phyloP scores from a whole-genome alignment of 805 yeast genomes.

The Lachancea dasiensis region DNA sequence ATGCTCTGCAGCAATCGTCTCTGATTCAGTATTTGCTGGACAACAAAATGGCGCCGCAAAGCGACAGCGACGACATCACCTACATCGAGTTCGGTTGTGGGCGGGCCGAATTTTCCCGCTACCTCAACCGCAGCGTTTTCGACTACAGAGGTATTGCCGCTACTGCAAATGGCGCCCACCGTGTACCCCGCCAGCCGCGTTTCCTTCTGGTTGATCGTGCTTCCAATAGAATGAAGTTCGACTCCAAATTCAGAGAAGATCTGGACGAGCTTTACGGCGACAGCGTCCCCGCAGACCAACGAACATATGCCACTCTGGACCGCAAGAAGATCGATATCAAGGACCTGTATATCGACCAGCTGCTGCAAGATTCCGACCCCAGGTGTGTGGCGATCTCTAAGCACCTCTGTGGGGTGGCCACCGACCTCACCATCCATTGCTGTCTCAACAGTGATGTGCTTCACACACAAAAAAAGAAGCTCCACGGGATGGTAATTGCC shows the following conservation, averaged over 20 bases:
- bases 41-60: conserved; percentile 14
- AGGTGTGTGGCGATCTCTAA: conserved; percentile 65
- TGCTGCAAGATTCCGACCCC: conserved; percentile 28
- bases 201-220: conserved; percentile 72
- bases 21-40: conserved; percentile 59
- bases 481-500: conserved; percentile 68
- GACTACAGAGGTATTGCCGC: no score
- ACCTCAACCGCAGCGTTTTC: conserved; percentile 4
- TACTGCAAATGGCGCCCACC: no score
- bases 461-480: conserved; percentile 9
- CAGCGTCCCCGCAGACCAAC: conserved; percentile 8
- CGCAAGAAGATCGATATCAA: conserved; percentile 74
- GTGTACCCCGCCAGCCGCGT: no score
- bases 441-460: conserved; percentile 37
- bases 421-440: conserved; percentile 74
- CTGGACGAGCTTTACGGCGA: conserved; percentile 23
- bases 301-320: conserved; percentile 25
- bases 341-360: conserved; percentile 52
- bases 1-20: conserved; percentile 77
- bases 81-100: conserved; percentile 89
- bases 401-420: conserved; percentile 91
- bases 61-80: conserved; percentile 18
- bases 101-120: conserved; percentile 41
- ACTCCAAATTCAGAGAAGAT: conserved; percentile 58
- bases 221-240: conserved; percentile 72